Conservation (phyloP, 306 rosid species). For the Aeschynomene evenia region DNA sequence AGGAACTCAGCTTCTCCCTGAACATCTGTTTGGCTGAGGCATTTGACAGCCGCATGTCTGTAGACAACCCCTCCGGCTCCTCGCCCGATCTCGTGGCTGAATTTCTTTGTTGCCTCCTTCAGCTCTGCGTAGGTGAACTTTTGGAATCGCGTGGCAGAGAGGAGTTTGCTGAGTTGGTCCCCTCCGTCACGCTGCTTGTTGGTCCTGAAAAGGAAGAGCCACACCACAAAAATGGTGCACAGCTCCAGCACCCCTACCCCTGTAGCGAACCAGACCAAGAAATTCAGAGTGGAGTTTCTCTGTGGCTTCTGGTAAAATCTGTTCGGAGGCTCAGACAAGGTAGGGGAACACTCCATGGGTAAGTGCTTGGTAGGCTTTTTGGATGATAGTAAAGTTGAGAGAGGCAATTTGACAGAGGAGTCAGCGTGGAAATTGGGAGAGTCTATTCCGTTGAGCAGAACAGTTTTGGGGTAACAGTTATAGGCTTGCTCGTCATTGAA, state of each 20-base stretch:
- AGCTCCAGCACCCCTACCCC: conserved; percentile 36
- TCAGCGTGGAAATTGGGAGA: conserved; percentile 35
- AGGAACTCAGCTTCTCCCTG: too few species aligned
- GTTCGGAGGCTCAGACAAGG: neutral
- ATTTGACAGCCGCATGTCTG: too few species aligned
- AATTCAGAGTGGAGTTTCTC: conserved; percentile 33
- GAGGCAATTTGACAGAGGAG: conserved; percentile 40
- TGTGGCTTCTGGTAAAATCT: conserved; percentile 18
- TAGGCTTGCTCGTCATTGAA: neutral
- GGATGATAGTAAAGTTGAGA: neutral
- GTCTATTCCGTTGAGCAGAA: conserved; percentile 41
- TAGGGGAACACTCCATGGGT: conserved; percentile 26
- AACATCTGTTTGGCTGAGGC: too few species aligned
- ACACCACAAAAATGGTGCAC: conserved; percentile 23
- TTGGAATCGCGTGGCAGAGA: conserved; percentile 38
- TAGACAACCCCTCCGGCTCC: neutral
- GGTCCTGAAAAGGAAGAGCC: conserved; percentile 45
- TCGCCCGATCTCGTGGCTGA: conserved; percentile 25
- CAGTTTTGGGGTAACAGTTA: conserved; percentile 47
- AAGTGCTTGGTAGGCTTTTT: neutral
- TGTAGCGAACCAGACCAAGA: conserved; percentile 44
- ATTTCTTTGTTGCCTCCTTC: conserved; percentile 26
- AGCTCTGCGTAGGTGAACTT: conserved; percentile 19
- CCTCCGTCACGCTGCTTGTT: neutral
- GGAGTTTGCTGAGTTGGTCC: conserved; percentile 24